Base-by-base conservation (phyloP, 2,329 filamentous ascomycete species). In the Emergomyces africanus region DNA sequence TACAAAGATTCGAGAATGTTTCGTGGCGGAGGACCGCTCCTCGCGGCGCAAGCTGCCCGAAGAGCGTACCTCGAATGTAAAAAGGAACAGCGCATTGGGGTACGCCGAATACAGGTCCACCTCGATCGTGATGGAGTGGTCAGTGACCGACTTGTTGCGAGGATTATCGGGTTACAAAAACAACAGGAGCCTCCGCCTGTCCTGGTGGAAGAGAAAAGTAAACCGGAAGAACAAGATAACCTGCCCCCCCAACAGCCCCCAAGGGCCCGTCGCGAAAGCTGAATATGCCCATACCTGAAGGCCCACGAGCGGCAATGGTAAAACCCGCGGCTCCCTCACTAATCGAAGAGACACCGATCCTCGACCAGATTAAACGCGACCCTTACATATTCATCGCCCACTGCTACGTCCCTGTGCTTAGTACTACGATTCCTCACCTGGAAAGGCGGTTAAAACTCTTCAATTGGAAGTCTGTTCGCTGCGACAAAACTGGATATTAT, bases 381-480 rank as follows among this genome's bases (percentile, higher is more conserved):
- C 94, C 94, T 0, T 96, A 96, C 70, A 85, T 97, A 42, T 96
- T 95, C 69, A 87, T 99, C 60, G 81, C 89, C n/a, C 83, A 89
- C 65, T 83, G 85, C 61, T 90, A 87, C 65, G 92, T 99, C 1
- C 94, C 94, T 1, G 88, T 95, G 14, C 83, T 96, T 68, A 81
- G 82, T 37, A 87, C 89, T 28, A 97, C 92, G 0, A 83, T 96
- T 59, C 84, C 87, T 3, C 94, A 99, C 75, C 81, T 99, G 76
- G 89, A 90, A 75, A 95, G 92, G 72, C 83, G 92, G 56, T 78
- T 97, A 58, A 94, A 92, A 72, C 84, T 85, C 56, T 96, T 88
- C 70, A 79, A 83, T 61, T 89, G 91, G 74, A 85, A 89, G 63
- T 85, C 90, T 55, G 87, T 99, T 57, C 83, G 90, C 39, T 84